Conservation (phyloP, 306 rosid species). For the Cicer yamashitae region DNA sequence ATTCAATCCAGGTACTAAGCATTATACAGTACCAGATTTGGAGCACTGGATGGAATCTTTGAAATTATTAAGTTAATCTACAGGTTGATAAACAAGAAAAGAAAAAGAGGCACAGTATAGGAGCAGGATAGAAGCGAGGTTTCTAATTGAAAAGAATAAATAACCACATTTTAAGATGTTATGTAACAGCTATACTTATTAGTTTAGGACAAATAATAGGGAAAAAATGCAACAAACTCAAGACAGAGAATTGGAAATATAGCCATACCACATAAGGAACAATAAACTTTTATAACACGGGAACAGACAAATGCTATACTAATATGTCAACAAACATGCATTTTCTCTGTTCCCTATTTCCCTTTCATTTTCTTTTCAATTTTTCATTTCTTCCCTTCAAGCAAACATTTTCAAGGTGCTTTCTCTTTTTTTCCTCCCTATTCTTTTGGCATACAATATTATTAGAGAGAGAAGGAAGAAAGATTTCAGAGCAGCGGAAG, state of each 20-base stretch:
- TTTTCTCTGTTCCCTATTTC: neutral
- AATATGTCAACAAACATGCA: neutral
- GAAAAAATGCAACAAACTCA: neutral
- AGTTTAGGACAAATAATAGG: slow-evolving; percentile 3
- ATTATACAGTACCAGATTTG: slow-evolving; percentile 7
- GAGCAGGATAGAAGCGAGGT: neutral
- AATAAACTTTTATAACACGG: neutral
- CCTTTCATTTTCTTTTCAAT: neutral
- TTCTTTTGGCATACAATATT: neutral
- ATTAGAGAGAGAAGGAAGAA: neutral
- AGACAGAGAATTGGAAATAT: neutral
- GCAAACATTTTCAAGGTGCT: slow-evolving; percentile 6
- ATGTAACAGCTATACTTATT: neutral
- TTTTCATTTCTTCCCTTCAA: neutral
- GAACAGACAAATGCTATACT: neutral
- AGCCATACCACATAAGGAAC: neutral
- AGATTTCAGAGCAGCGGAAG: slow-evolving; percentile 5
- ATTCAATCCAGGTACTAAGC: slow-evolving; percentile 8
- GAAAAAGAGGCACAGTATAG: neutral
- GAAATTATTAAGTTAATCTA: slow-evolving; percentile 14
- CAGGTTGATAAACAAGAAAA: neutral
- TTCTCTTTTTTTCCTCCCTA: neutral
- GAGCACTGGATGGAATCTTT: slow-evolving; percentile 1
- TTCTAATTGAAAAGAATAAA: neutral
- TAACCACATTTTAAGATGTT: neutral